phyloP scores from a whole-genome alignment of 1,139 yeast genomes.

The Geotrichum aggregatum region DNA sequence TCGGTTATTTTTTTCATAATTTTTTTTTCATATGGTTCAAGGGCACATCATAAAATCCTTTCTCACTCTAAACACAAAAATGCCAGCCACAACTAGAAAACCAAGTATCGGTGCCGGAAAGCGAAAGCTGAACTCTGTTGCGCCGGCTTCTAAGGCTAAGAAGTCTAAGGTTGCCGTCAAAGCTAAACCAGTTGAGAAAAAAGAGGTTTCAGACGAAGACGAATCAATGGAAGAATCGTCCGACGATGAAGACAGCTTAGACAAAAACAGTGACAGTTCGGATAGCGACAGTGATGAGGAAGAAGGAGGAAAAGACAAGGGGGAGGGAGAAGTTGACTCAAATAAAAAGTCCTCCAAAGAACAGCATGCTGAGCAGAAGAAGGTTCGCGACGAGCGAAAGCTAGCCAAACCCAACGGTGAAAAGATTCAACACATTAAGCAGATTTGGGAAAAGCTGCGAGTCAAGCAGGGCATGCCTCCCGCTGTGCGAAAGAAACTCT shows the following conservation, averaged over 20 bases:
- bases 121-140: constrained; percentile 20
- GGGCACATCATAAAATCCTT: background rate
- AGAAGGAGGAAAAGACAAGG: constrained; percentile 31
- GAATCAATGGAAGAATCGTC: constrained; percentile 29
- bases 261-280: constrained; percentile 32
- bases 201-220: constrained; percentile 20
- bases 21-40: background rate
- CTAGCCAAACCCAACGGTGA: constrained; percentile 79
- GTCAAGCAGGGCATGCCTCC: constrained; percentile 79
- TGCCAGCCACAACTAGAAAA: background rate
- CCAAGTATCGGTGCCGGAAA: constrained; percentile 7
- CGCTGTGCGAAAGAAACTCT: constrained; percentile 68
- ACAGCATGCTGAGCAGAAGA: constrained; percentile 80
- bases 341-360: constrained; percentile 48
- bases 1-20: no score
- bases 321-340: constrained; percentile 23
- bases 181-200: constrained; percentile 15
- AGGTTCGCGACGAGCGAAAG: constrained; percentile 74
- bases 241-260: constrained; percentile 35
- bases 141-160: constrained; percentile 17
- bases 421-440: constrained; percentile 80
- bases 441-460: constrained; percentile 86
- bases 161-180: constrained; percentile 19
- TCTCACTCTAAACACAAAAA: constrained; percentile 1
- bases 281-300: constrained; percentile 30